These are phyloP conservation scores for Carex pumila DNA, from an alignment of 176 grass and related monocot genomes.

Conservation along the genomic window DNA sequence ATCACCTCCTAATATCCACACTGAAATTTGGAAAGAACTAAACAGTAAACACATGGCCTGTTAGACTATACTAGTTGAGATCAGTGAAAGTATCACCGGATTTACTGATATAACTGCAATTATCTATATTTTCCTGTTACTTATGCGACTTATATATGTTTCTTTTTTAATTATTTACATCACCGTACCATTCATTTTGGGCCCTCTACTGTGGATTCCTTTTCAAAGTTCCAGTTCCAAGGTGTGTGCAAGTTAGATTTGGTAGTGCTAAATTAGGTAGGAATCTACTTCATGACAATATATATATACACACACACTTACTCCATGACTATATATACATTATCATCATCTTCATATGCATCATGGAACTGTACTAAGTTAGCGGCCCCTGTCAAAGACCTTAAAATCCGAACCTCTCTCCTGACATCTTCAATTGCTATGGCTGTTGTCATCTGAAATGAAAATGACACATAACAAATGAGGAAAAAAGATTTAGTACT, in stretches of 20 bases:
- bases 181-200: neutral
- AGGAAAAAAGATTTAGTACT: neutral
- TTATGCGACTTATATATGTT: neutral
- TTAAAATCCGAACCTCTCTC: conserved; percentile 82
- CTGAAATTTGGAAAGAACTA: neutral
- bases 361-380: conserved; percentile 85
- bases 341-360: conserved; percentile 87
- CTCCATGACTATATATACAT: conserved; percentile 94
- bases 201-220: neutral
- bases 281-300: conserved; percentile 61
- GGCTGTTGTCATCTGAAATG: conserved; percentile 82
- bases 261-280: neutral
- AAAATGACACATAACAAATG: conserved; percentile 4
- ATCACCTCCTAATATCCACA: neutral
- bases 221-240: neutral
- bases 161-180: neutral
- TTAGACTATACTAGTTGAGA: neutral
- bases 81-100: neutral
- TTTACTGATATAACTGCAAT: neutral
- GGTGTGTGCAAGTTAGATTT: neutral
- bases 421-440: conserved; percentile 94
- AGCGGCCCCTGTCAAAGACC: conserved; percentile 60
- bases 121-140: neutral
- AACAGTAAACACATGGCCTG: neutral
- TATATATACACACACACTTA: conserved; percentile 34